These are phyloP conservation scores for Lactuca saligna DNA, from an alignment of 129 eudicot species.

Conservation along the genomic window DNA sequence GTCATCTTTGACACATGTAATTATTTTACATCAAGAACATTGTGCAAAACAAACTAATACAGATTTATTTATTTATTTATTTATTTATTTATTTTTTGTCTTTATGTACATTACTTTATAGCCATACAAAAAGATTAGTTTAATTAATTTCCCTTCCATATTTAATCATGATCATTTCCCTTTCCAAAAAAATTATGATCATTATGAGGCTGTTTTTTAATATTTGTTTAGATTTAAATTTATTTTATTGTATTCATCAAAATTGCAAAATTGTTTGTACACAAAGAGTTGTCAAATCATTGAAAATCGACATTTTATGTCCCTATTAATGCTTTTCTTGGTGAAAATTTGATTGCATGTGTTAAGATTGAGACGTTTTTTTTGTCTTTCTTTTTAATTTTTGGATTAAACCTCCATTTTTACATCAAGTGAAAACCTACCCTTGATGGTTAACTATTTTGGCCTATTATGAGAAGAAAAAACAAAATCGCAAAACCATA, in stretches of 20 bases:
- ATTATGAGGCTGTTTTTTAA: not conserved
- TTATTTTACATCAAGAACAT: not conserved
- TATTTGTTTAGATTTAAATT: conserved; percentile 3
- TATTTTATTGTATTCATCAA: not conserved
- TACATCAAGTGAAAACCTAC: not conserved
- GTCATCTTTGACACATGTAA: not conserved
- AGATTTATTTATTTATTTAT: no score
- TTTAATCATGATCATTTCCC: not conserved
- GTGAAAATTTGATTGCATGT: no score
- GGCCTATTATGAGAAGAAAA: conserved; percentile 26
- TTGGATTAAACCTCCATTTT: not conserved
- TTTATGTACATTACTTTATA: not conserved
- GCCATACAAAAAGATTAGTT: not conserved
- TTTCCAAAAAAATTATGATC: conserved; percentile 10
- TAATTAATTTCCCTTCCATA: not conserved
- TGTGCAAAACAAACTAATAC: not conserved
- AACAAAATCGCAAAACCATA: conserved; percentile 32
- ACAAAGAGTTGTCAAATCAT: no score
- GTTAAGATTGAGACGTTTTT: no score
- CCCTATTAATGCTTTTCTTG: no score
- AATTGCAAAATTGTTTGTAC: no score
- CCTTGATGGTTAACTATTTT: conserved; percentile 21
- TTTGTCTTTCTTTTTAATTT: no score
- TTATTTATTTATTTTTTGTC: no score
- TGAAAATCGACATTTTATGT: not conserved